Evolutionary conservation across 257 asterid species (phyloP).

Genomic region (Voacanga thouarsii): DNA sequence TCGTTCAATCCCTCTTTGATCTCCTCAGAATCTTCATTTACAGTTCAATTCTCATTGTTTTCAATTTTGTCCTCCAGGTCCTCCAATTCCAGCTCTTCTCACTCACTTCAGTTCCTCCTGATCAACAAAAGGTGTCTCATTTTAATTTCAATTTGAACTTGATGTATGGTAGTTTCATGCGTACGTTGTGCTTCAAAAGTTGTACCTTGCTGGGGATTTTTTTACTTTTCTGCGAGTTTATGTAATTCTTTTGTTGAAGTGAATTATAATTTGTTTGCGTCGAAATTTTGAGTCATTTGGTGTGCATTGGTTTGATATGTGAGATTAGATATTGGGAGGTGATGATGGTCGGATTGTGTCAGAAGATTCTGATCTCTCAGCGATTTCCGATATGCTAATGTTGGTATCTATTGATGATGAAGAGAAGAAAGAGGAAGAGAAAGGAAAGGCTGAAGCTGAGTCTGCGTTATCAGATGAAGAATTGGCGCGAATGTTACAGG

Average conservation of each 20-base stretch:
- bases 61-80: constrained; percentile 48
- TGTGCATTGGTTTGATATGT: constrained; percentile 10
- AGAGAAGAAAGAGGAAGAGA: constrained; percentile 24
- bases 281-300: not conserved
- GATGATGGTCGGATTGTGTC: constrained; percentile 44
- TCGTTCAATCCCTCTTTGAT: constrained; percentile 16
- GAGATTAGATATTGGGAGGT: constrained; percentile 54
- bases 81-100: constrained; percentile 88
- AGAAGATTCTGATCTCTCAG: constrained; percentile 62
- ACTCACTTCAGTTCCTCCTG: constrained; percentile 83
- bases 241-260: not conserved
- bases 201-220: not conserved
- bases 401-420: constrained; percentile 53
- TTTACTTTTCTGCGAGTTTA: not conserved
- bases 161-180: not conserved
- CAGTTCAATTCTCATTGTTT: constrained; percentile 17
- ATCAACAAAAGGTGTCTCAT: constrained; percentile 66
- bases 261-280: not conserved
- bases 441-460: constrained; percentile 31
- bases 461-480: constrained; percentile 67
- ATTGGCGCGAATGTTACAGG: constrained; percentile 85
- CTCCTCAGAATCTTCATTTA: constrained; percentile 11
- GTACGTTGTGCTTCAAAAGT: not conserved
- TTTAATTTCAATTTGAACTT: not conserved
- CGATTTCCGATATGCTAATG: constrained; percentile 54